Base-by-base conservation (phyloP, 1,139 yeast genomes). In the Suhomyces chickasaworum region DNA sequence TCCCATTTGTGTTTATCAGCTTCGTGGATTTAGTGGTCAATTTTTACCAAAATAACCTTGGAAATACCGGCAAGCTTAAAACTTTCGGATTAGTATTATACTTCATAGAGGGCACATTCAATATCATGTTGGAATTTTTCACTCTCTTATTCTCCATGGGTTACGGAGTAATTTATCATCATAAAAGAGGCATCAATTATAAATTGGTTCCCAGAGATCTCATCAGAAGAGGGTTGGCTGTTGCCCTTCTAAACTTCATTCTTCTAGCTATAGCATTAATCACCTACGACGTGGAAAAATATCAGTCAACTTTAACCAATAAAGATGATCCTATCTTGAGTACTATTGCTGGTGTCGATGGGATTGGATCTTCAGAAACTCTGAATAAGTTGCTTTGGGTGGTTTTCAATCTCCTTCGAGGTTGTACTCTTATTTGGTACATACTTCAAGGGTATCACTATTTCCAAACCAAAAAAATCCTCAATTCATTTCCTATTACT, bases 101-200 rank as follows among this genome's bases (percentile, higher is more conserved):
- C 3, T 31, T 51, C 16, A 20, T 41, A 13, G 16, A 16, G 7
- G 31, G 29, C 13, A 7, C 29, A 3, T 41, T 45, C 18, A 7
- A 12, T 6, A 13, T 37, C 10, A 7, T 41, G 10, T 7, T 37
- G 13, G 32, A 41, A 12, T 61, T 52, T 43, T 50, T 58, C 36
- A 44, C 60, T 12, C 59, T 69, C 27, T 45, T 69, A 27, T 68
- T 71, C 48, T 51, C 71, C 36, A 69, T 69, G 75, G 77, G 76
- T 0, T 69, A 65, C 46, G 77, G 77, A 1, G 73, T 70, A 2
- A 54, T 71, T 17, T 71, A 66, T 49, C 63, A 63, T 49, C 65
- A 61, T 34, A 54, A 55, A 31, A 61, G 61, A 2, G 58, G 55
- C 33, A 56, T 53, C 39, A 61, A 64, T 36, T 68, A 57, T 42